phyloP scores from a whole-genome alignment of 176 grass and related monocot species.

The Carex littledalei region DNA sequence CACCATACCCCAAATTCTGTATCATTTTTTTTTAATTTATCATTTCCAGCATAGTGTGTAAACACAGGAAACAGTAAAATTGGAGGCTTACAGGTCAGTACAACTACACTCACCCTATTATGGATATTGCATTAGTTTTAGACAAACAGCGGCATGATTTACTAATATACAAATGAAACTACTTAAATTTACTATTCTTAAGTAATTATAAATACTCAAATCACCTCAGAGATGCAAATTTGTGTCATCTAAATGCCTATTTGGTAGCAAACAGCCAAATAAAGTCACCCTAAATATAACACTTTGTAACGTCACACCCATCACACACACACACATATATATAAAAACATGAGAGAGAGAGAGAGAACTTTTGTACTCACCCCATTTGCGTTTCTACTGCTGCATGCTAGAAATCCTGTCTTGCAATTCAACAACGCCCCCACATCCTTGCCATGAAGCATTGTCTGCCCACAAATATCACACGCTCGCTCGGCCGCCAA shows the following conservation, averaged over 20 bases:
- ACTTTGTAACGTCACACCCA: neutral
- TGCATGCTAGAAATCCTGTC: slow-evolving; percentile 79
- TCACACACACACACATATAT: neutral
- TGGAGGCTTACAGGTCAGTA: neutral
- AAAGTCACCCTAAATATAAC: neutral
- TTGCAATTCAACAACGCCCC: slow-evolving; percentile 73
- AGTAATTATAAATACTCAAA: neutral
- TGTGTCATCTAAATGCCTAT: neutral
- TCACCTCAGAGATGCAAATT: neutral
- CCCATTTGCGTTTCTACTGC: slow-evolving; percentile 84
- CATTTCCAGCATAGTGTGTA: neutral
- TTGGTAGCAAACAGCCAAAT: neutral
- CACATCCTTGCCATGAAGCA: slow-evolving; percentile 89
- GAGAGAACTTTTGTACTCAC: slow-evolving; percentile 32
- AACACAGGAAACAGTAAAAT: neutral
- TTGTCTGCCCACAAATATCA: slow-evolving; percentile 89
- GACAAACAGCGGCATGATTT: neutral
- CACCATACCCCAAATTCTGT: neutral
- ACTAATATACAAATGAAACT: neutral
- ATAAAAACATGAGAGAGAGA: neutral
- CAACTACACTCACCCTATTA: no score
- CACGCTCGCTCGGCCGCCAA: slow-evolving; percentile 81
- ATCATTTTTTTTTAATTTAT: neutral
- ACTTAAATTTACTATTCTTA: neutral
- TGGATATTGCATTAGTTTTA: neutral